Percentiles rank a stretch among this genome's conserved stretches.
phyloP scores from a whole-genome alignment of 2,329 filamentous ascomycete genomes.

The Trichophyton mentagrophytes region DNA sequence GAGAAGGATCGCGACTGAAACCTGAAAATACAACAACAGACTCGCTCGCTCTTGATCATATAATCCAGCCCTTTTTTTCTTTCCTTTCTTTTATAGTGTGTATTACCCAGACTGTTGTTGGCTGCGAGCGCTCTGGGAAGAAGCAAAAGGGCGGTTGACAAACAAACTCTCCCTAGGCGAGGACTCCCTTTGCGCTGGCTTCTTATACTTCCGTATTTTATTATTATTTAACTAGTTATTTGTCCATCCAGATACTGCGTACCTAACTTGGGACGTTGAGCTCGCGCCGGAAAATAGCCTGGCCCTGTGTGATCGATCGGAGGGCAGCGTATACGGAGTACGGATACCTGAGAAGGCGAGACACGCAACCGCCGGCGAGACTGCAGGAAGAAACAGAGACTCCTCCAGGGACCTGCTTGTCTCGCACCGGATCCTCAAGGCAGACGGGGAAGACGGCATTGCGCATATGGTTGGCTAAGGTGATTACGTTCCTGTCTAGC shows the following conservation, averaged over 20 bases:
- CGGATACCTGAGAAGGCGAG: no score
- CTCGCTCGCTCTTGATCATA: background rate
- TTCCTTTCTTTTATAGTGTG: background rate
- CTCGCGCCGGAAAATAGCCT: no score
- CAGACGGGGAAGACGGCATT: background rate
- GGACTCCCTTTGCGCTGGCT: no score
- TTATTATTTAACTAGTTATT: no score
- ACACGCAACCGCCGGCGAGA: no score
- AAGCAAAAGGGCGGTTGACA: background rate
- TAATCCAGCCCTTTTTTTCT: background rate
- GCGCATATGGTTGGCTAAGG: constrained; percentile 1
- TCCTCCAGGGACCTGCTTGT: background rate
- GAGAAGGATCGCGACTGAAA: background rate
- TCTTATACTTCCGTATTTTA: no score
- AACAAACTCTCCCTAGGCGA: constrained; percentile 3
- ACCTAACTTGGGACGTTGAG: no score
- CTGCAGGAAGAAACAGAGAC: no score
- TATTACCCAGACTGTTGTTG: background rate
- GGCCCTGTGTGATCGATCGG: no score
- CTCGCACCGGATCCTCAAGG: background rate
- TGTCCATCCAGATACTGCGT: no score
- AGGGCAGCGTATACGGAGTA: no score
- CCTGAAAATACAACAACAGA: background rate
- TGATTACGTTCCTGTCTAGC: background rate
- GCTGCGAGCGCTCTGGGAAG: background rate